Conservation (phyloP, 202 grass and related monocot species). For the Carex arenaria region DNA sequence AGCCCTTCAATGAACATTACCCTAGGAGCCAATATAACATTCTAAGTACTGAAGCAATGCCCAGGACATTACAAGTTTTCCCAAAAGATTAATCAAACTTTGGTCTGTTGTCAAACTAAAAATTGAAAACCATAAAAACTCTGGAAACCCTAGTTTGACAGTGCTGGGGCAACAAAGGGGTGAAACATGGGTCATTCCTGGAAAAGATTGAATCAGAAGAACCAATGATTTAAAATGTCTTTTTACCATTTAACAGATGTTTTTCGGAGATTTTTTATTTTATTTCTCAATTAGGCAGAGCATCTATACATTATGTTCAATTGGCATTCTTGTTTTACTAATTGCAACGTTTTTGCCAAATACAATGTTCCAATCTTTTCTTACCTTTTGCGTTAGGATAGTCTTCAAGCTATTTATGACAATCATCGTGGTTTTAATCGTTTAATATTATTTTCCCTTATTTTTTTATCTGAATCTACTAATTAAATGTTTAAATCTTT, state of each 20-base stretch:
- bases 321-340: too few species aligned
- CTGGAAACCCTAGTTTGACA: neutral
- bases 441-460: neutral
- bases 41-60: neutral
- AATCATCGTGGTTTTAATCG: neutral
- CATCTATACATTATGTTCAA: too few species aligned
- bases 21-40: neutral
- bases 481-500: neutral
- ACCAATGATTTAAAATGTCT: neutral
- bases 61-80: neutral
- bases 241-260: neutral
- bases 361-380: neutral
- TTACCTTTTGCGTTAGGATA: neutral
- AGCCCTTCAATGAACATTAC: neutral
- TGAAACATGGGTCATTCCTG: neutral
- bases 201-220: neutral
- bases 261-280: neutral
- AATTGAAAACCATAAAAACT: neutral
- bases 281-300: too few species aligned
- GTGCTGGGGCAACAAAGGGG: neutral
- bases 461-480: neutral
- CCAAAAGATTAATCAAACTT: neutral
- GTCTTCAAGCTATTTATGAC: neutral
- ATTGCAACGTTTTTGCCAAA: too few species aligned
- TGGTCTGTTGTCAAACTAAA: neutral